Evolutionary conservation across 169 alveolate genomes (phyloP), one percentile per base, ranked within the genome.

Genomic region (Babesia divergens): DNA sequence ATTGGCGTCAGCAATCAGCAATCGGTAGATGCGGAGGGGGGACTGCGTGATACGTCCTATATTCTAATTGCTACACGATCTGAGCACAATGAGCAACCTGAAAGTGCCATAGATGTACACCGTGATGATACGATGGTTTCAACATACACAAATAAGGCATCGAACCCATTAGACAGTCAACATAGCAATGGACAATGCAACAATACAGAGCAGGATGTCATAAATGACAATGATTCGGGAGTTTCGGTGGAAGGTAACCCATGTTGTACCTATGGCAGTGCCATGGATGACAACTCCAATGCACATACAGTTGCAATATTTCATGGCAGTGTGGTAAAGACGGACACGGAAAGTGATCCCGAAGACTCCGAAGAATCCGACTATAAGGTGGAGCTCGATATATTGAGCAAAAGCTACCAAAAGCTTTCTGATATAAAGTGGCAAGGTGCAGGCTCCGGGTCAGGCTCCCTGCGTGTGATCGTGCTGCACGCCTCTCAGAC

Each of bases 401-500:
- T 44, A 34, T 34, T 56, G 31, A 60, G 70, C 28, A 76, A 42
- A 34, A 84, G 38, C 46, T 60, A 50, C 64, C 66, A 79, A 31
- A 69, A 37, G 37, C 62, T 38, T 28, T 74, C 55, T 22, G 85
- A 49, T 58, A 65, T 52, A 24, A 69, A 66, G 65, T 89, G 93
- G 91, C 69, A 68, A 28, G 90, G 89, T 49, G 65, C 91, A 20
- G 92, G 83, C 28, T 1, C 60, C 9, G 89, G 90, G n/a, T 38
- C 86, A 34, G 93, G 93, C 14, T 46, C 38, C 16, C 51, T 90
- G 38, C 84, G 53, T 24, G 47, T 94, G 31, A 86, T 91, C 37
- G 94, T 94, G 2, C 74, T 97, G 34, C 96, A 94, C 84, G 96
- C 99, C 11, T 87, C 94, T 50, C 88, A 94, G 83, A 87, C 95